Base-by-base conservation (phyloP, 129 eudicot genomes). In the Artemisia tridentata region DNA sequence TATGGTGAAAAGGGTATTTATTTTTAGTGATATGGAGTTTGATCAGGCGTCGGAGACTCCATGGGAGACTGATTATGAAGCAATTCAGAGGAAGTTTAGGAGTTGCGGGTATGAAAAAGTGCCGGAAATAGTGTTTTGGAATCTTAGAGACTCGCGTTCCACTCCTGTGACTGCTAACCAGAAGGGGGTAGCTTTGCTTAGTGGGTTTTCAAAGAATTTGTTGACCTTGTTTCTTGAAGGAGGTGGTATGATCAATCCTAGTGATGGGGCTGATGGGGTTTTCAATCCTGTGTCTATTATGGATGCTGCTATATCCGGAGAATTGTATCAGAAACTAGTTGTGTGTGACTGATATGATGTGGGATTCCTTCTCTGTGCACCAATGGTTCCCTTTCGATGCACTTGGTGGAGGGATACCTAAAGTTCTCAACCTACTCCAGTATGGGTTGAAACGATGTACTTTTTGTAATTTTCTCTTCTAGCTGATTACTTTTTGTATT, bases 91-190 rank as follows among this genome's bases (percentile, higher is more conserved):
- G 66, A 88, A 82, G 57, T 88, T 77, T 62, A 54, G 13, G 59
- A 72, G 34, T 31, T 60, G 38, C n/a, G 90, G 86, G 20, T 85
- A 80, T 50, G 60, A 71, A 5, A 68, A 16, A 9, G 88, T 85
- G 55, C 90, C 95, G 2, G 90, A 88, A 52, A 80, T 88, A 48
- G 88, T 85, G 80, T 88, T 85, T 74, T 88, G 90, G 95, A 88
- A 88, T 79, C 82, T 88, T 7, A 68, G 88, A 46, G 79, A 77
- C 27, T 82, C 84, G 2, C 45, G 31, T 41, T 66, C 84, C 1
- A 81, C 86, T 38, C 95, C 86, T 0, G 86, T 83, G 43, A 56
- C 80, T 38, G 80, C 31, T 11, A 76, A 16, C 5, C 73, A 78
- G 73, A 83, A 62, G 3, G 87, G 84, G 56, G 87, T 85, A 67